phyloP scores from a whole-genome alignment of 2,329 filamentous ascomycete species.

The Phialophora macrospora region DNA sequence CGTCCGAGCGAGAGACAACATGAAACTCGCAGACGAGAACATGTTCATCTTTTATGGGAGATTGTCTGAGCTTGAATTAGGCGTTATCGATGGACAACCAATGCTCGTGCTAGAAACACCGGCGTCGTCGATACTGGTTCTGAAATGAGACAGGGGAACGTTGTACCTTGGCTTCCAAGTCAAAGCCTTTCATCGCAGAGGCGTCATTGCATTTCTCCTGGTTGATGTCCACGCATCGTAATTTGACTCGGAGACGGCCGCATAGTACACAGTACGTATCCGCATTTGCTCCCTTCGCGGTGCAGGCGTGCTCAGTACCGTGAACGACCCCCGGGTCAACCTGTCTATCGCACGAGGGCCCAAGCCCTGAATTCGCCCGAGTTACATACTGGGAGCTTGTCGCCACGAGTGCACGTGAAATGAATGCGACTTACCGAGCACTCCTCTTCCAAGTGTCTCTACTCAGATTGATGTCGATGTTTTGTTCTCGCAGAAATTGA shows the following conservation, averaged over 20 bases:
- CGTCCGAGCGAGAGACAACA: not conserved
- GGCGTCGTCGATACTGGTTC: not conserved
- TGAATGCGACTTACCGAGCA: not conserved
- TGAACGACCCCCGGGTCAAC: not conserved
- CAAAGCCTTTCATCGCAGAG: not conserved
- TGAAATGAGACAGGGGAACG: constrained; percentile 1
- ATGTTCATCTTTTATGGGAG: not conserved
- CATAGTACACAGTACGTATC: not conserved
- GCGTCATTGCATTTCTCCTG: not conserved
- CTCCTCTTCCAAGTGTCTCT: not conserved
- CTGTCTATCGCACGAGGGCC: not conserved
- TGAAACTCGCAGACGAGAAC: not conserved
- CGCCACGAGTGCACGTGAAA: not conserved
- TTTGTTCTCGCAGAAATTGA: not conserved
- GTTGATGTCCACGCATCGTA: not conserved
- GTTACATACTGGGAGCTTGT: not conserved
- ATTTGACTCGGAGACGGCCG: not conserved
- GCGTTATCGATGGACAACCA: not conserved
- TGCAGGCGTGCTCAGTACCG: not conserved
- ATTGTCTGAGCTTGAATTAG: not conserved
- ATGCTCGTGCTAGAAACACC: constrained; percentile 1
- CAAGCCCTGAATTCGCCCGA: not conserved
- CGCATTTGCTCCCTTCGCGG: not conserved
- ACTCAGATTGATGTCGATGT: not conserved
- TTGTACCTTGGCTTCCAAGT: not conserved